A percentile compares a stretch with the other conserved stretches of the same genome.
phyloP scores from a whole-genome alignment of 345 rosid genomes.

The Jatropha curcas region DNA sequence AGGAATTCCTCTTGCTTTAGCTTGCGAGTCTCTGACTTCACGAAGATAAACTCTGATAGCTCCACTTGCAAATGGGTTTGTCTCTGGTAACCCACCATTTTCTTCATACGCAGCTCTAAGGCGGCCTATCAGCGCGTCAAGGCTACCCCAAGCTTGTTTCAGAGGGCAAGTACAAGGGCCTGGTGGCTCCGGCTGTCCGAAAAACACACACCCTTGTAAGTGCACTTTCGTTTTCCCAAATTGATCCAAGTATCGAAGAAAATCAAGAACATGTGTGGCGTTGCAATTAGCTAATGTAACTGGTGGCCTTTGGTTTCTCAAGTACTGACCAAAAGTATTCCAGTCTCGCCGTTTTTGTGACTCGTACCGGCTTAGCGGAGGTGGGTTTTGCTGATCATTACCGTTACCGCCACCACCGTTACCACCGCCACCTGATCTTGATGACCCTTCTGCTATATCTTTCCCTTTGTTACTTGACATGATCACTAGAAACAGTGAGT shows the following conservation, averaged over 20 bases:
- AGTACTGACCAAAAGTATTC: conserved; percentile 87
- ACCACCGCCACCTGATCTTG: not conserved
- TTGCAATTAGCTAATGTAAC: conserved; percentile 65
- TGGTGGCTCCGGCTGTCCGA: conserved; percentile 78
- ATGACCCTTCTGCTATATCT: conserved; percentile 62
- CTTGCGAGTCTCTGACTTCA: conserved; percentile 84
- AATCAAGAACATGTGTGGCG: conserved; percentile 70
- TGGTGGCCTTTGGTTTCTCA: conserved; percentile 84
- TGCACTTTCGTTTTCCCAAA: conserved; percentile 92
- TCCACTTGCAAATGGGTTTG: conserved; percentile 79
- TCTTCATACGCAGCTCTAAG: conserved; percentile 86
- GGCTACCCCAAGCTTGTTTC: conserved; percentile 92
- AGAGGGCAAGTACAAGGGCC: conserved; percentile 84
- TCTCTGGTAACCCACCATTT: conserved; percentile 77
- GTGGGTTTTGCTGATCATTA: conserved; percentile 25
- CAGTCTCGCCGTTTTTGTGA: conserved; percentile 88
- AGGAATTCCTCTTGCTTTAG: conserved; percentile 83
- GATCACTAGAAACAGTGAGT: not conserved
- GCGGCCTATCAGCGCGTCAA: conserved; percentile 88
- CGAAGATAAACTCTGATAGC: conserved; percentile 66
- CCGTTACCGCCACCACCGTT: not conserved
- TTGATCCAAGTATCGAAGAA: conserved; percentile 77
- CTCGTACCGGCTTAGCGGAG: conserved; percentile 73
- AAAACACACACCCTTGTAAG: conserved; percentile 71
- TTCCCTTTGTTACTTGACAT: conserved; percentile 57